Evolutionary conservation across 1,139 yeast species (phyloP), one percentile per base, ranked within the genome.

Genomic region (Debaryomycetaceae sp.): DNA sequence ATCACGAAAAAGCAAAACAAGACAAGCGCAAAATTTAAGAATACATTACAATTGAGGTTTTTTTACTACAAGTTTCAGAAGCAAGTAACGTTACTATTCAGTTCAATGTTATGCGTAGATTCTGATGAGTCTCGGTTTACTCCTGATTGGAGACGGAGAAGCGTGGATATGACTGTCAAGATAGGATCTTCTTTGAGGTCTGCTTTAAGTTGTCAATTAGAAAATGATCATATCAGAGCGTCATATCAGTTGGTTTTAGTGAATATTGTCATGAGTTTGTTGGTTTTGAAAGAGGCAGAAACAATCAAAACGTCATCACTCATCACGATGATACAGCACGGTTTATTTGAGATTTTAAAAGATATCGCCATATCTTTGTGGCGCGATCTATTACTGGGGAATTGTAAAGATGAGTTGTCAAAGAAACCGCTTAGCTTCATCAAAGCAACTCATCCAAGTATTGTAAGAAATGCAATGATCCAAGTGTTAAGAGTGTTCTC

Each of bases 11-110:
- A 65, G 43, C 63, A 59, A 44, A 75, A 72, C 34, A 71, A 70
- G 8, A 72, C 78, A 5, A 72, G 76, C 39, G 78, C 85, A 1
- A 76, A 78, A 49, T 81, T 70, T 62, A 85, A 85, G 53, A 86
- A 85, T 53, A 65, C 85, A 0, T 62, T 79, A 1, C 82, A 83
- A 50, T 58, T 83, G 20, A 72, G 89, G 45, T 70, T 71, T 46
- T 66, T 82, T 37, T 62, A 72, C 39, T 72, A 76, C 45, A 72
- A 78, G 40, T 62, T 81, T 30, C 85, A 79, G 48, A 73, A 79
- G 5, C 73, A 78, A 53, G 62, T 78, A 3, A 63, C 78, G 5
- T 66, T 68, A 40, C 51, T 74, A 5, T 68, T 76, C 40, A 60
- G 68, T 22, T 60, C 75, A 13, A 49, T 77, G 11, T 62, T 77